phyloP scores from a whole-genome alignment of 768 basidiomycete species.

The Exidia glandulosa region DNA sequence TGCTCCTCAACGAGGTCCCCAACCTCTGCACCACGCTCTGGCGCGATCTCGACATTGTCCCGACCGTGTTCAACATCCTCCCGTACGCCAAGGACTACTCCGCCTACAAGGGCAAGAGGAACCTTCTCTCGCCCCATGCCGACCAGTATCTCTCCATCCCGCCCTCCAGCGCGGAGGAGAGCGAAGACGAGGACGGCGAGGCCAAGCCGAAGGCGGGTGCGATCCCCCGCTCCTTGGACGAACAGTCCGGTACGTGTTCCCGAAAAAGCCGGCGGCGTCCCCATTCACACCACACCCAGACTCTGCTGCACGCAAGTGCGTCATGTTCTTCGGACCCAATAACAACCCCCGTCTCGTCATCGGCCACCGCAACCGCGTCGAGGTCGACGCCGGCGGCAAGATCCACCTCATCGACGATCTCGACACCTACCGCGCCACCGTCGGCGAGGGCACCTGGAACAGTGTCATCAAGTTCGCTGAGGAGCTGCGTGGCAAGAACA shows the following conservation, averaged over 20 bases:
- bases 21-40: slow-evolving; percentile 80
- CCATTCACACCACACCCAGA: slow-evolving; percentile 24
- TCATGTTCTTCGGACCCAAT: slow-evolving; percentile 59
- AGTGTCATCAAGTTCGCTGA: slow-evolving; percentile 72
- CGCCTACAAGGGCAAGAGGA: slow-evolving; percentile 11
- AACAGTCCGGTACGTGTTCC: slow-evolving; percentile 39
- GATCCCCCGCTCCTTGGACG: slow-evolving; percentile 66
- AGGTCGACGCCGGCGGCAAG: slow-evolving; percentile 77
- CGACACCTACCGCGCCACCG: slow-evolving; percentile 63
- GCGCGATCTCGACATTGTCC: slow-evolving; percentile 75
- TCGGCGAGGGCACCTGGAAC: slow-evolving; percentile 67
- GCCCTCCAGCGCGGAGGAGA: neutral
- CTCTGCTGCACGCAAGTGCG: slow-evolving; percentile 72
- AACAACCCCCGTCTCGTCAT: slow-evolving; percentile 79
- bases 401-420: slow-evolving; percentile 80
- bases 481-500: slow-evolving; percentile 74
- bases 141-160: neutral
- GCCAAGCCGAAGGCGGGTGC: slow-evolving; percentile 13
- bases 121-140: neutral
- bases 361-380: slow-evolving; percentile 76
- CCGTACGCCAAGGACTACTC: slow-evolving; percentile 65
- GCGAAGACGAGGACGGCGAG: neutral
- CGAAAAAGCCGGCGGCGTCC: slow-evolving; percentile 2
- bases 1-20: slow-evolving; percentile 65
- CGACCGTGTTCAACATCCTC: slow-evolving; percentile 44